Evolutionary conservation across 2,329 filamentous ascomycete species (phyloP).

Genomic region (Lecanicillium sp.): DNA sequence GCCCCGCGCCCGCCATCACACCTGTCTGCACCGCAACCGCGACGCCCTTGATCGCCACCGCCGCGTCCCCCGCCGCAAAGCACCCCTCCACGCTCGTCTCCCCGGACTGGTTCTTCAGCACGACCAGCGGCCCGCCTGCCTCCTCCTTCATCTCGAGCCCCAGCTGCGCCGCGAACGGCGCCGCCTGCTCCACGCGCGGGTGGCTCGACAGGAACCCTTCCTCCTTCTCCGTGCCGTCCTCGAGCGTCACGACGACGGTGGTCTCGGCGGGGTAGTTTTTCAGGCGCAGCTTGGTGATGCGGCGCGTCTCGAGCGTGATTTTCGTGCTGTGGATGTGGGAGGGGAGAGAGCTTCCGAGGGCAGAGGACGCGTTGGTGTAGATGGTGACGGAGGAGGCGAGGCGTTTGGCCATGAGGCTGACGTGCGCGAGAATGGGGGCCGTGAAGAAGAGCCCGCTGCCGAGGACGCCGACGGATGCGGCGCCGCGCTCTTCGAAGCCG

Average conservation of each 20-base stretch:
- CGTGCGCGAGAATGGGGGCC: conserved; percentile 29
- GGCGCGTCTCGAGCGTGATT: conserved; percentile 33
- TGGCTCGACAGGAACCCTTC: conserved; percentile 37
- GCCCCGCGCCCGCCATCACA: conserved; percentile 22
- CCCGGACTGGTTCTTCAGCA: conserved; percentile 37
- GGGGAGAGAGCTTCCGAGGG: conserved; percentile 25
- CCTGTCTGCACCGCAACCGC: conserved; percentile 26
- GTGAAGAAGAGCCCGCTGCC: conserved; percentile 31
- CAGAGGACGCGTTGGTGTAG: conserved; percentile 43
- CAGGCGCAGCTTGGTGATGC: conserved; percentile 26
- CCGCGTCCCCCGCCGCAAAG: conserved; percentile 48
- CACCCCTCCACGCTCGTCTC: conserved; percentile 45
- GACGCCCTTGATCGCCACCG: conserved; percentile 25
- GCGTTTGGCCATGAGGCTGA: conserved; percentile 38
- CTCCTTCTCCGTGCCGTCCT: conserved; percentile 30
- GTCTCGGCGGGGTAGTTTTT: conserved; percentile 18
- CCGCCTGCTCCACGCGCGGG: conserved; percentile 32
- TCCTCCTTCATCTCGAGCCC: conserved; percentile 35
- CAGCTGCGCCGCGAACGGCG: conserved; percentile 37
- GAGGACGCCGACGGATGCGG: conserved; percentile 40
- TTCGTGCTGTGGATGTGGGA: conserved; percentile 25
- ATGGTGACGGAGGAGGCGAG: conserved; percentile 40
- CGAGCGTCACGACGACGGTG: conserved; percentile 32
- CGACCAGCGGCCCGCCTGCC: conserved; percentile 33
- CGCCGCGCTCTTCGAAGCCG: conserved; percentile 51